Percentiles rank a stretch among this genome's conserved stretches.
These are phyloP conservation scores for Termitomyces sp. DNA, from an alignment of 768 basidiomycete genomes.

Conservation along the genomic window DNA sequence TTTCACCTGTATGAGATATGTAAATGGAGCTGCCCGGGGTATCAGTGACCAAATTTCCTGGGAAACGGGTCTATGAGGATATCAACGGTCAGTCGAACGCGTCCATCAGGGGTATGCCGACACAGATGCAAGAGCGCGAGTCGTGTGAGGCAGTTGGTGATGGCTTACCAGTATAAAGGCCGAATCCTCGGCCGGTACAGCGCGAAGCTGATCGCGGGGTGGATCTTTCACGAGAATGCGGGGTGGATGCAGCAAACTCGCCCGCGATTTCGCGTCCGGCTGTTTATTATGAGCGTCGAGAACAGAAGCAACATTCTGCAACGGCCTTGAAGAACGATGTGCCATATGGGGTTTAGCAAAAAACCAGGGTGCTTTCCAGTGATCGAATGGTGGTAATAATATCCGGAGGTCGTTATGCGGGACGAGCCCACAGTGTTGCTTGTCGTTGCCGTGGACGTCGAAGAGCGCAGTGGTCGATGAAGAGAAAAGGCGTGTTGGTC, in stretches of 20 bases:
- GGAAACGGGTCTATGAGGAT: slow-evolving; percentile 16
- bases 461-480: not conserved
- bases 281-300: slow-evolving; percentile 8
- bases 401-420: slow-evolving; percentile 1
- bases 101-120: slow-evolving; percentile 9
- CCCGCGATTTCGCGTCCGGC: slow-evolving; percentile 4
- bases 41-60: slow-evolving; percentile 8
- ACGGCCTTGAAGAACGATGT: slow-evolving; percentile 10
- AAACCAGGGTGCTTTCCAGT: slow-evolving; percentile 3
- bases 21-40: slow-evolving; percentile 11
- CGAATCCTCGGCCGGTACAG: slow-evolving; percentile 17
- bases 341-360: slow-evolving; percentile 15
- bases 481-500: not conserved
- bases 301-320: slow-evolving; percentile 9
- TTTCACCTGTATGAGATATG: slow-evolving; percentile 10
- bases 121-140: not conserved
- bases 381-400: slow-evolving; percentile 10
- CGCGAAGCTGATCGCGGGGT: slow-evolving; percentile 24
- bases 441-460: not conserved
- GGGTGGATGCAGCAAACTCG: slow-evolving; percentile 2
- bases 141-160: slow-evolving; percentile 8
- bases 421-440: not conserved
- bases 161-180: slow-evolving; percentile 25
- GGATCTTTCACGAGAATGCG: slow-evolving; percentile 26
- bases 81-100: slow-evolving; percentile 16